A percentile compares a stretch with the other conserved stretches of the same genome.
Evolutionary conservation across 1,139 yeast species (phyloP).

Genomic region (Candida sp.): DNA sequence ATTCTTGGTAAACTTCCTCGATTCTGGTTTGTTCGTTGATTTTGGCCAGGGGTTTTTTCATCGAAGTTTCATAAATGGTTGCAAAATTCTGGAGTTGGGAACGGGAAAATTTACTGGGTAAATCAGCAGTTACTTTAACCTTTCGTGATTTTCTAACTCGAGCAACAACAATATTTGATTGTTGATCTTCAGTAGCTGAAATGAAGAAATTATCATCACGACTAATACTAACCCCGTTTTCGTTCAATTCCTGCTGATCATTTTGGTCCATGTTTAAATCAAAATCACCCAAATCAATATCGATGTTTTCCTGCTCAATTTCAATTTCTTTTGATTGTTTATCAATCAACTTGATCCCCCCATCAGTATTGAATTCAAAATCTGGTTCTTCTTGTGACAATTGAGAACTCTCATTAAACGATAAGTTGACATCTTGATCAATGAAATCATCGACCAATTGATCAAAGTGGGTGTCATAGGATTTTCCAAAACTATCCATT

Average conservation of each 20-base stretch:
- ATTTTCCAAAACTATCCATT: conserved; percentile 9
- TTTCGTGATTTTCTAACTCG: not conserved
- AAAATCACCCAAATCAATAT: conserved; percentile 5
- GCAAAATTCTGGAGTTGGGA: not conserved
- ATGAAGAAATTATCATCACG: conserved; percentile 2
- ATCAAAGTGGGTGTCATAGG: conserved; percentile 6
- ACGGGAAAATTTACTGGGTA: not conserved
- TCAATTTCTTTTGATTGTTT: conserved; percentile 1
- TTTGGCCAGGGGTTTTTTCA: not conserved
- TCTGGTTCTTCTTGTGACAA: conserved; percentile 4
- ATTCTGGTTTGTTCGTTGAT: not conserved
- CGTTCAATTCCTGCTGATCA: not conserved
- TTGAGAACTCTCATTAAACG: conserved; percentile 4
- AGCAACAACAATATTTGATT: not conserved
- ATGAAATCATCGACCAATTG: conserved; percentile 8
- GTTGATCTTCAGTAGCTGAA: not conserved
- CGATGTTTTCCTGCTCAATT: conserved; percentile 1
- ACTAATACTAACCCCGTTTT: conserved; percentile 1
- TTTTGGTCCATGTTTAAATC: not conserved
- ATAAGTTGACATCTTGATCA: conserved; percentile 9
- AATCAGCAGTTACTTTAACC: not conserved
- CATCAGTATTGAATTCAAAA: conserved; percentile 14
- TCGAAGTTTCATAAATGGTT: not conserved
- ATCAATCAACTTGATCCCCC: conserved; percentile 9
- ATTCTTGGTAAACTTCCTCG: not conserved